Conservation (phyloP, 331 rosid genomes). For the Acacia pycnantha region DNA sequence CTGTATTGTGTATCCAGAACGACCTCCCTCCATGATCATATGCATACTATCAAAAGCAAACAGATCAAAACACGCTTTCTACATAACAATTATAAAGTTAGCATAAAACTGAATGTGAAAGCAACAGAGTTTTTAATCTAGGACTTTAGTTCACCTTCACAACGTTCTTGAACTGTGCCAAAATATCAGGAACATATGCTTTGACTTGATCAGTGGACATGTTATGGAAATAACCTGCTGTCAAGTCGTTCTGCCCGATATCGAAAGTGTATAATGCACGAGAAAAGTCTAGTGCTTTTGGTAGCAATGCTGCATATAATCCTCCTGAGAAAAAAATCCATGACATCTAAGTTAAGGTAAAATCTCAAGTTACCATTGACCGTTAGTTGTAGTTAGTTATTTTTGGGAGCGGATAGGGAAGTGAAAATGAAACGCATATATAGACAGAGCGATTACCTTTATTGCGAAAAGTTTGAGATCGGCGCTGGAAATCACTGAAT, state of each 20-base stretch:
- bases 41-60: slow-evolving; percentile 29
- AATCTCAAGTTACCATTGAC: too few species aligned
- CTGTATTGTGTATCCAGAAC: slow-evolving; percentile 64
- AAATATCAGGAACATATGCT: slow-evolving; percentile 65
- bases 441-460: slow-evolving; percentile 40
- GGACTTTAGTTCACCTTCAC: slow-evolving; percentile 32
- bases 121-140: background rate
- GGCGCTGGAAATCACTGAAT: slow-evolving; percentile 58
- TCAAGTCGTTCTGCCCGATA: slow-evolving; percentile 76
- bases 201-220: slow-evolving; percentile 52
- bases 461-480: slow-evolving; percentile 46
- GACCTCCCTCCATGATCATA: slow-evolving; percentile 60
- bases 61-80: background rate
- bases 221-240: slow-evolving; percentile 69
- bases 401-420: background rate
- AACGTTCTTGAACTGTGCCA: slow-evolving; percentile 39
- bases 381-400: background rate
- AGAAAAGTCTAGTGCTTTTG: slow-evolving; percentile 52
- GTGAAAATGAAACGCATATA: background rate
- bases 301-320: slow-evolving; percentile 45
- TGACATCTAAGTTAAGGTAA: background rate
- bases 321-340: slow-evolving; percentile 32
- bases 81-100: background rate
- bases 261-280: slow-evolving; percentile 68
- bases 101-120: background rate